phyloP scores from a whole-genome alignment of 495 filamentous ascomycete genomes.

The Podospora appendiculata region DNA sequence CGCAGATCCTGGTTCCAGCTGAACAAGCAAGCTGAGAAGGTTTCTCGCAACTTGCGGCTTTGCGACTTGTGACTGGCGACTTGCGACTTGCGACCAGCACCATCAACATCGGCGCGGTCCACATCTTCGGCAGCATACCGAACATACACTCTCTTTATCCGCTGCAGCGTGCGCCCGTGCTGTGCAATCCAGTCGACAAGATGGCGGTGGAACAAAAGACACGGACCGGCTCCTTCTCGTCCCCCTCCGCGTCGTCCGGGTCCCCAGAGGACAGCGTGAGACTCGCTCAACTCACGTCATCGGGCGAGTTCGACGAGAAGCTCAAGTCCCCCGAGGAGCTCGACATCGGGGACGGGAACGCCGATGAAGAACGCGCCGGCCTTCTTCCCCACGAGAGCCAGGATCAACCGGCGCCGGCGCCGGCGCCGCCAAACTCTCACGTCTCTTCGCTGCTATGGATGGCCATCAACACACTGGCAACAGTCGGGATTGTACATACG shows the following conservation, averaged over 20 bases:
- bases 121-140: no score
- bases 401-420: no score
- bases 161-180: no score
- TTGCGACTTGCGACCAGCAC: no score
- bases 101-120: no score
- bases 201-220: slow-evolving; percentile 10
- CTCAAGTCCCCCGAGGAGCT: slow-evolving; percentile 17
- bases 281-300: slow-evolving; percentile 5
- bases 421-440: slow-evolving; percentile 17
- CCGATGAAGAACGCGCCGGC: slow-evolving; percentile 26
- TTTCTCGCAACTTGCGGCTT: no score
- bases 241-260: slow-evolving; percentile 25
- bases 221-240: slow-evolving; percentile 25
- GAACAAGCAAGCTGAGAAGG: no score
- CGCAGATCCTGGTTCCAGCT: no score
- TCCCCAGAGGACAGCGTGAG: slow-evolving; percentile 8
- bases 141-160: no score
- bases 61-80: no score
- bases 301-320: slow-evolving; percentile 8
- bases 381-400: slow-evolving; percentile 15
- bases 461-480: slow-evolving; percentile 50
- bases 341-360: slow-evolving; percentile 13
- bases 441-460: slow-evolving; percentile 44
- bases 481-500: slow-evolving; percentile 50
- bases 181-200: no score